phyloP scores from a whole-genome alignment of 805 yeast species.

The Metschnikowia kofuensis region DNA sequence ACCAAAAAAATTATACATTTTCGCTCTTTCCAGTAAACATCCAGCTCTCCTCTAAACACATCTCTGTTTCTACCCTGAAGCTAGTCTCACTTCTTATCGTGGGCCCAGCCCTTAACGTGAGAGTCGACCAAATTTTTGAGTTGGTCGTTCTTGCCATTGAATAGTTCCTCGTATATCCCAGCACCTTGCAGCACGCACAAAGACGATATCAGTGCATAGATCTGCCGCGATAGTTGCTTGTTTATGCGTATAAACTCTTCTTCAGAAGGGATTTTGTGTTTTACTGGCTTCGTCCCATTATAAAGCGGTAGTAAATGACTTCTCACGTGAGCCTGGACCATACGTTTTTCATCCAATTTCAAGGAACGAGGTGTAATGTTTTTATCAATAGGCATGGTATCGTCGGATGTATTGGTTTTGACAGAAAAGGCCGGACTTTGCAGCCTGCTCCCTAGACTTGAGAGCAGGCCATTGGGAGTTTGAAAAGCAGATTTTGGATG shows the following conservation, averaged over 20 bases:
- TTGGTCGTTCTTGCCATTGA: constrained; percentile 16
- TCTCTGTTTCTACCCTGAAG: neutral
- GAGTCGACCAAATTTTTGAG: constrained; percentile 24
- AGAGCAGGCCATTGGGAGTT: no score
- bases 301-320: constrained; percentile 49
- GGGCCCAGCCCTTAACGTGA: constrained; percentile 18
- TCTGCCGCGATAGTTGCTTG: constrained; percentile 55
- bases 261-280: constrained; percentile 24
- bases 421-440: neutral
- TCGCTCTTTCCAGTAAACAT: no score
- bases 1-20: no score
- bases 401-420: no score
- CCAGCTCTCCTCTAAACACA: neutral
- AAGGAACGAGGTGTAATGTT: constrained; percentile 11
- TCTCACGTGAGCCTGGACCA: constrained; percentile 57
- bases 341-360: constrained; percentile 46
- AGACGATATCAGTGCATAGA: constrained; percentile 43
- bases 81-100: neutral
- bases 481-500: no score
- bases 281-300: neutral
- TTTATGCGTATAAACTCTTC: constrained; percentile 57
- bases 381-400: no score
- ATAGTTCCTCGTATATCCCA: constrained; percentile 14
- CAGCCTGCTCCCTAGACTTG: neutral
- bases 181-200: constrained; percentile 10